phyloP scores from a whole-genome alignment of 768 basidiomycete species.

The Podaxis carcinomalis region DNA sequence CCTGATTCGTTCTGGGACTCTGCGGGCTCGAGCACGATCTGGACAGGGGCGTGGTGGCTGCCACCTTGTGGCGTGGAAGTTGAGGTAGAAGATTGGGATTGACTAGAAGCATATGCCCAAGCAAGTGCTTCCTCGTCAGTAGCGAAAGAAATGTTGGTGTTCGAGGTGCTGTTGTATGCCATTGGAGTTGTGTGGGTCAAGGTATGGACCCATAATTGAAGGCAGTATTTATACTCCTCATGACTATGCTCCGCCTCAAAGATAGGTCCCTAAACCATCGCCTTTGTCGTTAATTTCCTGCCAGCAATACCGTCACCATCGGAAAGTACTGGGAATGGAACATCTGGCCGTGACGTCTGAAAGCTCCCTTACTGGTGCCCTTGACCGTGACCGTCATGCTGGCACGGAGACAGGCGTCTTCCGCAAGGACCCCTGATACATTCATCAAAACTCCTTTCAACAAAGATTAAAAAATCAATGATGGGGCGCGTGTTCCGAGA shows the following conservation, averaged over 20 bases:
- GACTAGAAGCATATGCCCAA: conserved; percentile 5
- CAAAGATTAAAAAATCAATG: background rate
- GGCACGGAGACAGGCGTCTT: background rate
- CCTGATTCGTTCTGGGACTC: background rate
- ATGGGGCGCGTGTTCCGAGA: background rate
- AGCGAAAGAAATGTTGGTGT: background rate
- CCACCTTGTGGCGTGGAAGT: background rate
- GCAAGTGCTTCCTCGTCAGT: conserved; percentile 8
- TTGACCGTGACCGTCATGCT: background rate
- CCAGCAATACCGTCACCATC: conserved; percentile 2
- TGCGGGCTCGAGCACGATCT: conserved; percentile 10
- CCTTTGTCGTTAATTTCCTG: background rate
- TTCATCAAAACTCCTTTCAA: background rate
- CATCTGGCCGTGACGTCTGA: background rate
- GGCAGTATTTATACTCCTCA: conserved; percentile 1
- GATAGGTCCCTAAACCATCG: background rate
- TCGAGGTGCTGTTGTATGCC: background rate
- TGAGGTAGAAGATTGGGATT: background rate
- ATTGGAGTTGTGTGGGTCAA: background rate
- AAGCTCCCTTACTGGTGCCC: background rate
- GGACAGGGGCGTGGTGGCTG: background rate
- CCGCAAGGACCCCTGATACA: background rate
- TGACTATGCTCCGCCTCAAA: background rate
- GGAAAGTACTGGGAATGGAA: background rate
- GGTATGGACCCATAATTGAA: background rate